Percentiles rank a stretch among this genome's conserved stretches.
Conservation (phyloP, 2,329 filamentous ascomycete species). For the Claviceps maximensis region DNA sequence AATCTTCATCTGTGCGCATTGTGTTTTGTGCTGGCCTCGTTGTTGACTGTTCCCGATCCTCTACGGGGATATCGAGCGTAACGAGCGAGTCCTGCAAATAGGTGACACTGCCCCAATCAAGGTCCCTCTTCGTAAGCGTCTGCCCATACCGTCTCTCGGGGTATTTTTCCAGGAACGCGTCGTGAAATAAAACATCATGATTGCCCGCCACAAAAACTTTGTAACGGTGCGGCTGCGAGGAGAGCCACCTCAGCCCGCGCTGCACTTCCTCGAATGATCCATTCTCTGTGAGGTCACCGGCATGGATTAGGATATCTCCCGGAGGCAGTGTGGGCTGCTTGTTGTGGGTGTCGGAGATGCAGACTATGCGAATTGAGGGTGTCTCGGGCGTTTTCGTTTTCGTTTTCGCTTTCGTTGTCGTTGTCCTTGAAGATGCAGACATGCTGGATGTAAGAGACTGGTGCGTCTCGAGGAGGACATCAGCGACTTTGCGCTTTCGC, state of each 20-base stretch:
- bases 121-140: slow-evolving; percentile 5
- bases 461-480: not conserved
- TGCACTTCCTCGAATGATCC: slow-evolving; percentile 28
- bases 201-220: slow-evolving; percentile 36
- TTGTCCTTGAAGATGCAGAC: not conserved
- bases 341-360: slow-evolving; percentile 34
- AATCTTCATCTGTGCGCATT: not conserved
- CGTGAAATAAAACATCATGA: slow-evolving; percentile 26
- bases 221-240: slow-evolving; percentile 22
- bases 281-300: slow-evolving; percentile 31
- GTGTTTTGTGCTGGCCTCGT: too few species aligned
- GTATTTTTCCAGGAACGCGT: slow-evolving; percentile 1
- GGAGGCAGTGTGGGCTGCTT: slow-evolving; percentile 22
- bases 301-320: slow-evolving; percentile 34
- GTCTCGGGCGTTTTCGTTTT: not conserved
- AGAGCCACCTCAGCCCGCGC: slow-evolving; percentile 25
- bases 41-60: not conserved
- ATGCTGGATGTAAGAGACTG: not conserved
- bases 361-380: slow-evolving; percentile 19
- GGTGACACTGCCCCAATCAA: slow-evolving; percentile 10
- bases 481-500: not conserved
- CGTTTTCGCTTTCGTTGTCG: not conserved
- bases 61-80: slow-evolving; percentile 6
- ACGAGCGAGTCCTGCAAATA: slow-evolving; percentile 10
- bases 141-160: slow-evolving; percentile 9